Percentiles rank a stretch among this genome's conserved stretches.
phyloP scores from a whole-genome alignment of 768 basidiomycete species.

The Rhizopogon rudus region DNA sequence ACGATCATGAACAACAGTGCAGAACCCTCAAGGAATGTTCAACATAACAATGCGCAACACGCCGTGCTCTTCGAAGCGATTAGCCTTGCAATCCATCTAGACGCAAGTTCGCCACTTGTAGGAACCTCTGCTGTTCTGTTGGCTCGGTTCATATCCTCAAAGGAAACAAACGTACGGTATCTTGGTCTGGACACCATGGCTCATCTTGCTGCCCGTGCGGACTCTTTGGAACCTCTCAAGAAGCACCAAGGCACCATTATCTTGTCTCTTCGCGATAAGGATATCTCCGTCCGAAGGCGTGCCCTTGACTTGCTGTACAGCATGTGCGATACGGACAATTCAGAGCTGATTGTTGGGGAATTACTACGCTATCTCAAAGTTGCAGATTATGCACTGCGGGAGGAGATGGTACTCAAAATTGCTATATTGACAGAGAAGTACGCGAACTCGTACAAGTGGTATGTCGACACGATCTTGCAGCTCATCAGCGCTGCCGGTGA shows the following conservation, averaged over 20 bases:
- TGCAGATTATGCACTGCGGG: slow-evolving; percentile 94
- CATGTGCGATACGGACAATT: slow-evolving; percentile 99
- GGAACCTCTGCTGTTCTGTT: slow-evolving; percentile 84
- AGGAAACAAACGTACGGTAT: slow-evolving; percentile 98
- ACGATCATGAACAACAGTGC: slow-evolving; percentile 89
- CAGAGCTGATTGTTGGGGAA: slow-evolving; percentile 94
- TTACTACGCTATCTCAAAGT: slow-evolving; percentile 88
- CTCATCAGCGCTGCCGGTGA: slow-evolving; percentile 96
- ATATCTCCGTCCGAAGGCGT: slow-evolving; percentile 91
- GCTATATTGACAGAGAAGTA: slow-evolving; percentile 99
- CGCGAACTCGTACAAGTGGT: slow-evolving; percentile 97
- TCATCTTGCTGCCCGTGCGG: slow-evolving; percentile 91
- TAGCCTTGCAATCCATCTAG: slow-evolving; percentile 91
- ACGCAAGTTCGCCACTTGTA: slow-evolving; percentile 86
- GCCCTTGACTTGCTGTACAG: slow-evolving; percentile 96
- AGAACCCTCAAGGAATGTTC: slow-evolving; percentile 89
- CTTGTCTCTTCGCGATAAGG: slow-evolving; percentile 89
- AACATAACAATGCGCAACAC: slow-evolving; percentile 98
- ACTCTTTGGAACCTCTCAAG: slow-evolving; percentile 89
- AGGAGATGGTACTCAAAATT: slow-evolving; percentile 99
- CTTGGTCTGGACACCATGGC: slow-evolving; percentile 98
- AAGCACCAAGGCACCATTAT: slow-evolving; percentile 96
- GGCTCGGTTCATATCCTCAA: slow-evolving; percentile 94
- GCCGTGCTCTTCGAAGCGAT: slow-evolving; percentile 99
- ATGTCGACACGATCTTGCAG: slow-evolving; percentile 95